Base-by-base conservation (phyloP, 352 stramenopile genomes). In the Phytophthora nicotianae region DNA sequence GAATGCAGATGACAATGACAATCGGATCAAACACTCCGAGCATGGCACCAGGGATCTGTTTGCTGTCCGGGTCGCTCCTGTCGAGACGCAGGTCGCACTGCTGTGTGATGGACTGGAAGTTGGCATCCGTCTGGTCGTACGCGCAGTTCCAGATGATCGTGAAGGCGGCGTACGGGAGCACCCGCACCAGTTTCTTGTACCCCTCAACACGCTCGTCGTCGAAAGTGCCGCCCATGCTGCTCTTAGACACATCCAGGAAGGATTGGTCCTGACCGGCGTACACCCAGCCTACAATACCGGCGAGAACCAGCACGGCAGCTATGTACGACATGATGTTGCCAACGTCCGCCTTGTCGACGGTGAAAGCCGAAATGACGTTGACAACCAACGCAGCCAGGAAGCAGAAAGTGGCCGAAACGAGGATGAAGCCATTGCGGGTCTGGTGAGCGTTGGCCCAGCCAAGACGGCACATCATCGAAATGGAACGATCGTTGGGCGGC, bases 71-170 rank as follows among this genome's bases (percentile, higher is more conserved):
- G 35, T 71, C 70, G 48, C 54, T 72, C 5, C 49, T 64, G 53
- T 68, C 70, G 16, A 81, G 73, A 50, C 81, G 81, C 50, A 88
- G 47, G 53, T 90, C 81, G 35, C 69, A 81, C 62, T 90, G 81
- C 61, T 90, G 81, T 9, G 78, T 82, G 63, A 90, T 89, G 14
- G 76, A 73, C 68, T 90, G 81, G 65, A 86, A 85, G 63, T 90
- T 90, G 69, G 72, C 81, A 41, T 87, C 75, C 0, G 68, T 81
- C 65, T 90, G 81, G 62, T 90, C 78, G 55, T 90, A 86, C 5
- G 70, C 73, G 19, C 72, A 82, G 4, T 86, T 47, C 81, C 81
- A 90, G 19, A 88, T 81, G 41, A 88, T 83, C 2, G 68, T 88
- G 60, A 87, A 86, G 0, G 75, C 62, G 8, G 77, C 62, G 51